These are phyloP conservation scores for Cyberlindnera meyerae DNA, from an alignment of 805 yeast genomes.

Conservation along the genomic window DNA sequence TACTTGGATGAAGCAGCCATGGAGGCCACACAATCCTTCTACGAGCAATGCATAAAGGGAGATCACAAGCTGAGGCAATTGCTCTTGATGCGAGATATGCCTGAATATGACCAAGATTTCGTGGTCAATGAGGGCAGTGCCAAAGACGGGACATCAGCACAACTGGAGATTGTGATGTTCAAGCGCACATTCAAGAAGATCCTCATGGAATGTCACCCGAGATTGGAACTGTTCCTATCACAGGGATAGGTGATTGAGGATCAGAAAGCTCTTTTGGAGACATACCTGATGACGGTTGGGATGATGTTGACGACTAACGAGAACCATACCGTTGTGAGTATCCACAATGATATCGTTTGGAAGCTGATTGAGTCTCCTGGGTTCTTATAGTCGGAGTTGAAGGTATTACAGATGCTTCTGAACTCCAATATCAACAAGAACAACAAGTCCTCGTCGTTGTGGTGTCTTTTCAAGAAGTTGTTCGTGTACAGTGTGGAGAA, in stretches of 20 bases:
- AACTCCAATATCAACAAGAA: constrained; percentile 30
- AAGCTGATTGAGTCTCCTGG: constrained; percentile 10
- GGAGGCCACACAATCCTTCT: constrained; percentile 9
- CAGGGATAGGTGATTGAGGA: constrained; percentile 9
- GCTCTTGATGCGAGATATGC: constrained; percentile 9
- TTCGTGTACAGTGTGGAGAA: constrained; percentile 12
- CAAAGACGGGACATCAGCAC: constrained; percentile 8
- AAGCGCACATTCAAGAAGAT: constrained; percentile 26
- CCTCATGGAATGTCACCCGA: constrained; percentile 30
- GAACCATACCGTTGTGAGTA: constrained; percentile 29
- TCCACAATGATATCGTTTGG: constrained; percentile 27
- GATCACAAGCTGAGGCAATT: constrained; percentile 11
- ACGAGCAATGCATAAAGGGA: constrained; percentile 4
- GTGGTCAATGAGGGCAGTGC: no score
- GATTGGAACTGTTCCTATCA: constrained; percentile 8
- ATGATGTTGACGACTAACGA: constrained; percentile 33
- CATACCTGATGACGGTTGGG: constrained; percentile 29
- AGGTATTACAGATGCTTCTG: constrained; percentile 22
- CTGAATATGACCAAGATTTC: constrained; percentile 1
- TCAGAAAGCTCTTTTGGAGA: constrained; percentile 5
- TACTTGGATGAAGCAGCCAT: no score
- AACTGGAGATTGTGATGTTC: constrained; percentile 32
- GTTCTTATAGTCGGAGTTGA: constrained; percentile 20
- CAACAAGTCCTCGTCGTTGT: constrained; percentile 36
- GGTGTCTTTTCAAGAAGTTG: constrained; percentile 31